A percentile compares a stretch with the other conserved stretches of the same genome.
Evolutionary conservation across 371 early-diverging fungal genomes (phyloP).

Genomic region (Mucor saturninus): DNA sequence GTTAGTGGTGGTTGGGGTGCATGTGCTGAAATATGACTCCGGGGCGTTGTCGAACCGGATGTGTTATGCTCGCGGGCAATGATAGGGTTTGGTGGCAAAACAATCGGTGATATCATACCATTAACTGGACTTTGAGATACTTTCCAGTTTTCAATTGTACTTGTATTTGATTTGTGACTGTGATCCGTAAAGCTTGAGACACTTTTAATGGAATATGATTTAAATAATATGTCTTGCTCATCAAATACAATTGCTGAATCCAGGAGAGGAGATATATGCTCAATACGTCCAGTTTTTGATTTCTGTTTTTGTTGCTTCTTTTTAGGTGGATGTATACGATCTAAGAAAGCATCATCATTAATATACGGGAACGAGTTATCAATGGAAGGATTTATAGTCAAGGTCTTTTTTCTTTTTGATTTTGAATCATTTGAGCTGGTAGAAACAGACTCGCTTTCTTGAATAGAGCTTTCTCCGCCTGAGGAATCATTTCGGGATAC

Average conservation of each 20-base stretch:
- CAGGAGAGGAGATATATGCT: constrained; percentile 14
- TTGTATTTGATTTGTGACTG: constrained; percentile 1
- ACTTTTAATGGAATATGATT: not conserved
- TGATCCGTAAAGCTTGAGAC: not conserved
- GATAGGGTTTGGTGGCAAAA: not conserved
- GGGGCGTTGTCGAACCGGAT: no score
- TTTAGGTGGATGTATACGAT: not conserved
- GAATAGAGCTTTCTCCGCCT: not conserved
- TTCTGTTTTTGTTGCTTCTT: not conserved
- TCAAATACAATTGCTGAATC: not conserved
- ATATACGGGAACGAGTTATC: constrained; percentile 5
- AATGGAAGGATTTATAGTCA: not conserved
- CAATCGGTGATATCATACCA: not conserved
- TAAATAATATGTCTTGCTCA: constrained; percentile 6
- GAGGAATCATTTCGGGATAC: not conserved
- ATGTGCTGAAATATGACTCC: no score
- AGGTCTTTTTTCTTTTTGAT: not conserved
- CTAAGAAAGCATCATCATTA: constrained; percentile 6
- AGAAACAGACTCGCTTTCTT: not conserved
- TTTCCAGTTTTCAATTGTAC: constrained; percentile 13
- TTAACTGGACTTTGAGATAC: not conserved
- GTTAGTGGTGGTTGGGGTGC: not conserved
- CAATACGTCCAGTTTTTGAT: not conserved
- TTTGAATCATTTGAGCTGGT: not conserved
- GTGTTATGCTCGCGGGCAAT: not conserved